These are phyloP conservation scores for Echium plantagineum DNA, from an alignment of 257 asterid species.

Conservation along the genomic window DNA sequence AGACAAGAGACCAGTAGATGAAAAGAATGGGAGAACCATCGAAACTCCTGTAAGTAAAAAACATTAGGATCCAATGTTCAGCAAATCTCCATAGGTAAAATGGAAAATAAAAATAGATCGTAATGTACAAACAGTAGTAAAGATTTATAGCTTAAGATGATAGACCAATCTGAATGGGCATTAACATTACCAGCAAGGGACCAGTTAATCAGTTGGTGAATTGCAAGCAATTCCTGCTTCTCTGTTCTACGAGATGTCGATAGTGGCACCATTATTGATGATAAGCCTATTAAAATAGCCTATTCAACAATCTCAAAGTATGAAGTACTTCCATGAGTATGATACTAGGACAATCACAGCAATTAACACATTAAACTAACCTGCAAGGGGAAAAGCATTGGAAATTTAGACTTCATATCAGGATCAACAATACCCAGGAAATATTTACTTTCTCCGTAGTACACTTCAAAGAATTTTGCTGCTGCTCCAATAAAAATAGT, in stretches of 20 bases:
- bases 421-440: slow-evolving; percentile 35
- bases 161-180: slow-evolving; percentile 1
- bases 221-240: slow-evolving; percentile 60
- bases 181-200: slow-evolving; percentile 59
- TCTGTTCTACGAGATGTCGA: slow-evolving; percentile 89
- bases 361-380: slow-evolving; percentile 11
- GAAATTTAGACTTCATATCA: slow-evolving; percentile 40
- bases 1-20: slow-evolving; percentile 58
- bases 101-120: neutral
- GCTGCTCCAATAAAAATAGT: slow-evolving; percentile 57
- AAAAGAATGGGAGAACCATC: slow-evolving; percentile 81
- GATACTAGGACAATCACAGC: neutral
- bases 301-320: slow-evolving; percentile 22
- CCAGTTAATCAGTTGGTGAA: slow-evolving; percentile 92
- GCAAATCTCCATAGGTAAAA: neutral
- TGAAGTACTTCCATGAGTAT: neutral
- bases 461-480: slow-evolving; percentile 47
- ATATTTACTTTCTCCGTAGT: slow-evolving; percentile 38
- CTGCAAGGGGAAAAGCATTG: slow-evolving; percentile 67
- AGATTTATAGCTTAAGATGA: neutral
- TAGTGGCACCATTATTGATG: slow-evolving; percentile 74
- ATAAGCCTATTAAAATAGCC: slow-evolving; percentile 61
- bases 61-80: neutral
- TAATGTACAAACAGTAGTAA: neutral
- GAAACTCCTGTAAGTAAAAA: slow-evolving; percentile 53